phyloP scores from a whole-genome alignment of 768 basidiomycete species.

The Fomitopsis serialis region DNA sequence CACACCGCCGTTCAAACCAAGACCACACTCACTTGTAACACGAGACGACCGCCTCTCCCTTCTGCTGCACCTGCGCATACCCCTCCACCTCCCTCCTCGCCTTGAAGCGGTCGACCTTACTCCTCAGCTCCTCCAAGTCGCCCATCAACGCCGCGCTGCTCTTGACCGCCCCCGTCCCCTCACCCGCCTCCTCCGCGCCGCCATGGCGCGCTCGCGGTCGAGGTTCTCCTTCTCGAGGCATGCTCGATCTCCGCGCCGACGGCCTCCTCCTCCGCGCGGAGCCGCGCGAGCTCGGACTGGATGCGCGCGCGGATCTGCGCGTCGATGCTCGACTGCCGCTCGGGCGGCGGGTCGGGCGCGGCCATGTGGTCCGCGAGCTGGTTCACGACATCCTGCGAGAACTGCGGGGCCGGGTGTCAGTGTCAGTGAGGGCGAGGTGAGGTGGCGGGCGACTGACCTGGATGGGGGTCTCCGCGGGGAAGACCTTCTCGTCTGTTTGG shows the following conservation, averaged over 20 bases:
- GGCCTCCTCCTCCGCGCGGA: slow-evolving; percentile 64
- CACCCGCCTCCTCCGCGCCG: slow-evolving; percentile 34
- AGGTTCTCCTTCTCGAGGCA: slow-evolving; percentile 87
- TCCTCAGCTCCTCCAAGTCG: slow-evolving; percentile 70
- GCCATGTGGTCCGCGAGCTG: slow-evolving; percentile 64
- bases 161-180: slow-evolving; percentile 37
- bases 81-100: slow-evolving; percentile 47
- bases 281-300: slow-evolving; percentile 55
- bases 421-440: slow-evolving; percentile 1
- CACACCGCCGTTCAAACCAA: background rate
- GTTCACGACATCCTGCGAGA: slow-evolving; percentile 80
- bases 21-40: slow-evolving; percentile 62
- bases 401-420: slow-evolving; percentile 35
- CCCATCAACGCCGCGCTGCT: slow-evolving; percentile 61
- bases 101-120: slow-evolving; percentile 69
- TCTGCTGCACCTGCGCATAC: slow-evolving; percentile 51
- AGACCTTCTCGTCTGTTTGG: slow-evolving; percentile 49
- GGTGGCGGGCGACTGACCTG: slow-evolving; percentile 23
- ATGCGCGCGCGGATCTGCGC: slow-evolving; percentile 69
- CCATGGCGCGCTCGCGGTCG: slow-evolving; percentile 61
- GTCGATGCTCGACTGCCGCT: slow-evolving; percentile 72
- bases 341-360: slow-evolving; percentile 53
- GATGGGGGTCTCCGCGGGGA: slow-evolving; percentile 34
- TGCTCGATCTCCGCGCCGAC: slow-evolving; percentile 70
- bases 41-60: slow-evolving; percentile 54